Conservation (phyloP, 768 basidiomycete species). For the Hericium rajendrae region DNA sequence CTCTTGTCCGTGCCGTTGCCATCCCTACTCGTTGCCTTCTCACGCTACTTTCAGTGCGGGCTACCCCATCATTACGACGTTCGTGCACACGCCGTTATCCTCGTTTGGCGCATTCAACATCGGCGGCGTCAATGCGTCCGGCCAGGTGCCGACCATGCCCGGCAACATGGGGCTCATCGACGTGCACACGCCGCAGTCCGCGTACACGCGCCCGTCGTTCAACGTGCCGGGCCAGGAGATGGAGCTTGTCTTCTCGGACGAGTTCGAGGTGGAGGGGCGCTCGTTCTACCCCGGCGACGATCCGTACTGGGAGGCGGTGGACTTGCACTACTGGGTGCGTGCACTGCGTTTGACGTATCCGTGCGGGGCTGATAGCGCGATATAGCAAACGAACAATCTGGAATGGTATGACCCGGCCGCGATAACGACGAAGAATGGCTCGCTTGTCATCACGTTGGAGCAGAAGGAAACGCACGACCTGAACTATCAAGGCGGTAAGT, state of each 20-base stretch:
- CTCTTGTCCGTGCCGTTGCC: slow-evolving; percentile 17
- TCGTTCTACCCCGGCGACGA: slow-evolving; percentile 81
- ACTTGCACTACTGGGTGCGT: slow-evolving; percentile 73
- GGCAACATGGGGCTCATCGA: slow-evolving; percentile 30
- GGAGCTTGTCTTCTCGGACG: slow-evolving; percentile 80
- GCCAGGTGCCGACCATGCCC: slow-evolving; percentile 30
- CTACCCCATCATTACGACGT: slow-evolving; percentile 13
- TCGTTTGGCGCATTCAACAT: slow-evolving; percentile 28
- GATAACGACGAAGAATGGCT: slow-evolving; percentile 63
- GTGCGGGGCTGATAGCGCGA: background rate
- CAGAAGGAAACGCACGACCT: slow-evolving; percentile 60
- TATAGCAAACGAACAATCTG: slow-evolving; percentile 21
- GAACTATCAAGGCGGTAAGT: slow-evolving; percentile 53
- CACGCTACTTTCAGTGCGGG: slow-evolving; percentile 7
- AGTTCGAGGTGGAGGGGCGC: slow-evolving; percentile 74
- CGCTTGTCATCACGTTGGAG: slow-evolving; percentile 65
- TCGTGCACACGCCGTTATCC: slow-evolving; percentile 1
- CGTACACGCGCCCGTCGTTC: slow-evolving; percentile 45
- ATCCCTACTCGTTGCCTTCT: slow-evolving; percentile 9
- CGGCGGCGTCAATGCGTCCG: slow-evolving; percentile 38
- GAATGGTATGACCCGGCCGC: slow-evolving; percentile 86
- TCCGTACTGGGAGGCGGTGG: slow-evolving; percentile 80
- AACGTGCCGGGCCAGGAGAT: slow-evolving; percentile 33
- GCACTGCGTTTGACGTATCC: slow-evolving; percentile 1
- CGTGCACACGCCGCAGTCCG: slow-evolving; percentile 30